phyloP scores from a whole-genome alignment of 345 rosid genomes.

The Aquilaria sinensis region DNA sequence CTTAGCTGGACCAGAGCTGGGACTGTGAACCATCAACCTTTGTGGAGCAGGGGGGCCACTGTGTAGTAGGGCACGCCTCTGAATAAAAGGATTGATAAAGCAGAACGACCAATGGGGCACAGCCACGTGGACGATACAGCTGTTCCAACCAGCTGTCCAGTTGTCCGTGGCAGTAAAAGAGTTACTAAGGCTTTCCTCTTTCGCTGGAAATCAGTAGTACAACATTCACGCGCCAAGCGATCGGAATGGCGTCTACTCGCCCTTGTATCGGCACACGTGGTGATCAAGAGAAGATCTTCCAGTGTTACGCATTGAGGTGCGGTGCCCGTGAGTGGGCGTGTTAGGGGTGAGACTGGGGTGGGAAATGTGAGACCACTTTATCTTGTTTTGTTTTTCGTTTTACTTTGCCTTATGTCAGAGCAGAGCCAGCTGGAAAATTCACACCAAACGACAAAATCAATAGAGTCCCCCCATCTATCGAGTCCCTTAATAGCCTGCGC shows the following conservation, averaged over 20 bases:
- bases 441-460: conserved; percentile 5
- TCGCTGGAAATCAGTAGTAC: conserved; percentile 9
- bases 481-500: no score
- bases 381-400: conserved; percentile 7
- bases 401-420: conserved; percentile 6
- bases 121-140: conserved; percentile 24
- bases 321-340: not conserved
- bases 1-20: conserved; percentile 33
- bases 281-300: no score
- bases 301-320: not conserved
- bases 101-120: not conserved
- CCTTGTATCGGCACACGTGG: rapidly evolving
- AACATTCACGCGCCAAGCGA: not conserved
- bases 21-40: conserved; percentile 2
- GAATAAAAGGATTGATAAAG: not conserved
- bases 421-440: conserved; percentile 30
- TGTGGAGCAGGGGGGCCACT: conserved; percentile 8
- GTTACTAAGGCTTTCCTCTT: conserved; percentile 17
- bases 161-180: conserved; percentile 30
- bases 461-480: conserved; percentile 3
- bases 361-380: conserved; percentile 9
- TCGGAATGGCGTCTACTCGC: not conserved
- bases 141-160: conserved; percentile 32
- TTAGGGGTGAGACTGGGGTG: not conserved
- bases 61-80: conserved; percentile 13